These are phyloP conservation scores for Penicillium sp. DNA, from an alignment of 2,329 filamentous ascomycete species.

Conservation along the genomic window DNA sequence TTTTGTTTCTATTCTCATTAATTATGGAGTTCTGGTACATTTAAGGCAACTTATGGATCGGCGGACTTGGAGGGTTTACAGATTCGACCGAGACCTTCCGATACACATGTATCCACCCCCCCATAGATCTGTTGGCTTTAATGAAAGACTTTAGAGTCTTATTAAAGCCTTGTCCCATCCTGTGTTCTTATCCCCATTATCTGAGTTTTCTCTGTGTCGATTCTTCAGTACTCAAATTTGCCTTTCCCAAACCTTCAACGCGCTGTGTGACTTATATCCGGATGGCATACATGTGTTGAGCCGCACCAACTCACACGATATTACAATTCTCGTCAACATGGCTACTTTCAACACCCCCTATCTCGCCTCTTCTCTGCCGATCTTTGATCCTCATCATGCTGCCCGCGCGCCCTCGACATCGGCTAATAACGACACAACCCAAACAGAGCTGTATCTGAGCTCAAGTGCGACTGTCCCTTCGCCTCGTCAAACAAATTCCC, in stretches of 20 bases:
- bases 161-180: not conserved
- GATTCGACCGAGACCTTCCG: constrained; percentile 2
- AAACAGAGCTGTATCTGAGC: not conserved
- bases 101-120: not conserved
- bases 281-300: not conserved
- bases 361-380: not conserved
- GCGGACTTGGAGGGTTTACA: not conserved
- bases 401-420: not conserved
- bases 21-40: not conserved
- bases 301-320: not conserved
- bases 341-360: not conserved
- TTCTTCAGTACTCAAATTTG: not conserved
- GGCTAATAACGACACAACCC: not conserved
- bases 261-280: not conserved
- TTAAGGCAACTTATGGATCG: constrained; percentile 1
- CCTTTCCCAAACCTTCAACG: not conserved
- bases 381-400: not conserved
- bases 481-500: constrained; percentile 11
- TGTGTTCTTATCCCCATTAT: not conserved
- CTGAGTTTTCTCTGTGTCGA: not conserved
- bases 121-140: not conserved
- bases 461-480: not conserved
- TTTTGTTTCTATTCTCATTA: not conserved
- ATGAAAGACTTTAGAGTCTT: not conserved
- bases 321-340: not conserved